These are phyloP conservation scores for Chamaenerion angustifolium DNA, from an alignment of 345 rosid species.

Conservation along the genomic window DNA sequence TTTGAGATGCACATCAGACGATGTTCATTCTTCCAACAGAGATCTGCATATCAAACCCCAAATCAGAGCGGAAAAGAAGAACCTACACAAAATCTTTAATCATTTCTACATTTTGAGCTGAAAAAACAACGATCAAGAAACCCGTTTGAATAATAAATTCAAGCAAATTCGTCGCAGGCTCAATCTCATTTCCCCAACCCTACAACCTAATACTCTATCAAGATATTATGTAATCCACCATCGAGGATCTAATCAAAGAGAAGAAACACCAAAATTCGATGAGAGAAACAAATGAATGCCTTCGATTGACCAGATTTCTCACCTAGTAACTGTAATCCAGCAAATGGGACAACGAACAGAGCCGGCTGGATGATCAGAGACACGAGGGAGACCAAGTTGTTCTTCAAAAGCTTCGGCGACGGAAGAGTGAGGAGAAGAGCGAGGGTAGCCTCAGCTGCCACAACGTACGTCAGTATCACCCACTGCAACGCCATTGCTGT, in stretches of 20 bases:
- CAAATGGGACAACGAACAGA: conserved; percentile 60
- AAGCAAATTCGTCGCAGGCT: no score
- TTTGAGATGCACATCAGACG: conserved; percentile 62
- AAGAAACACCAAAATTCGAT: neutral
- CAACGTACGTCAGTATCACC: conserved; percentile 63
- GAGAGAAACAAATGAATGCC: neutral
- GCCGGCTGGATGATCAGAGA: conserved; percentile 62
- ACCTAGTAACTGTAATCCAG: conserved; percentile 79
- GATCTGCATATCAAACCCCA: conserved; percentile 24
- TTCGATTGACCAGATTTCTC: neutral
- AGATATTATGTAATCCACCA: no score
- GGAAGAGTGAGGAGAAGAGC: conserved; percentile 57
- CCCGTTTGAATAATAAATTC: no score
- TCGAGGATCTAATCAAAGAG: neutral
- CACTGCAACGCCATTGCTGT: conserved; percentile 66
- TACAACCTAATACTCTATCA: no score
- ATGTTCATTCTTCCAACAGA: conserved; percentile 86
- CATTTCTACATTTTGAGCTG: no score
- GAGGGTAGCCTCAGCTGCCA: conserved; percentile 54
- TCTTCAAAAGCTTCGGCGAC: conserved; percentile 56
- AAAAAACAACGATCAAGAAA: no score
- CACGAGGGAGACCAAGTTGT: conserved; percentile 51
- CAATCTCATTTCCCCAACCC: no score
- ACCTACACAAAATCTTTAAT: no score
- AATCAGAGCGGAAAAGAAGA: neutral